Evolutionary conservation across 345 rosid genomes (phyloP), one percentile per base, ranked within the genome.

Genomic region (Aquilaria sinensis): DNA sequence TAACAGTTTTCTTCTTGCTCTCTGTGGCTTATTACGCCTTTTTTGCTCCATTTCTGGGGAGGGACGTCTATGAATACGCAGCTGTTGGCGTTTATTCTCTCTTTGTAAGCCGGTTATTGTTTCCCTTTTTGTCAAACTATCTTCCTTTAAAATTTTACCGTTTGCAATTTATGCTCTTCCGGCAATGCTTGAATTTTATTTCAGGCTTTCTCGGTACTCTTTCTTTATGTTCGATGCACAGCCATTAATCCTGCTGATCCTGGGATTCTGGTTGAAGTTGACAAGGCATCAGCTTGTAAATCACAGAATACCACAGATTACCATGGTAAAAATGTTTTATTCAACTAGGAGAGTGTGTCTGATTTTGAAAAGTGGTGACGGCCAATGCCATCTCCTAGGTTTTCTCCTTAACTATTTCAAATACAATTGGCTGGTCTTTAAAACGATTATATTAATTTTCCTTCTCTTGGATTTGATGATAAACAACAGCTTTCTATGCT

Each of bases 211-310:
- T 72, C 77, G 47, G 96, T 90, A 16, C 83, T 90, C 65, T 71
- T 83, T 72, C 85, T 93, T 14, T 93, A 93, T 58, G 83, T 83
- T 34, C 81, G 97, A 15, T 84, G 94, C 82, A 83, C 97, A 58
- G 96, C 90, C 54, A 93, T 93, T 58, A 87, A 93, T 74, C 98
- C 98, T 61, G 90, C 97, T 34, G 98, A 93, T 82, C 92, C 94
- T 66, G 97, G 96, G 69, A 84, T 90, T 78, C 70, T 84, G 61
- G 58, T 79, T 43, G 88, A 80, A 58, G 72, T 67, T 74, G 87
- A 72, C 71, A 76, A 78, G 70, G 63, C 74, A 64, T 76, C 82
- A n/a, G 72, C 73, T 12, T 67, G 71, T 74, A 92, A 78, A 71
- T 87, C 95, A 70, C 90, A 78, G 43, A 61, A 63, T 56, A 76